Evolutionary conservation across 305 asterid genomes (phyloP), one percentile per base, ranked within the genome.

Genomic region (Fraxinus albicans): DNA sequence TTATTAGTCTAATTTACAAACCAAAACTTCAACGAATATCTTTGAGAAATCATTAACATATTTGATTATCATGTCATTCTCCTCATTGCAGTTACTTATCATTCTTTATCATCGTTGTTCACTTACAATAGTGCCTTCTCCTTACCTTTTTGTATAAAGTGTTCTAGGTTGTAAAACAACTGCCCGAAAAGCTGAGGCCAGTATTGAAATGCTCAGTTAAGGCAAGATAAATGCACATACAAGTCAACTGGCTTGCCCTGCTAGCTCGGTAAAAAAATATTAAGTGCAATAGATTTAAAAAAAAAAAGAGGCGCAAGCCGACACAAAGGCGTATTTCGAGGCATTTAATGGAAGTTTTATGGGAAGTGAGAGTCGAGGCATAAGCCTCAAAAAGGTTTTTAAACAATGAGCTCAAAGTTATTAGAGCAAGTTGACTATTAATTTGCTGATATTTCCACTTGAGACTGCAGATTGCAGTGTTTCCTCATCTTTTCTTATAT

Each of bases 401-500:
- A 73, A 33, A 73, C 47, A 47, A 21, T 31, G 33, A 77, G 70
- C 34, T 69, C 29, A 77, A 77, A 47, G 38, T 77, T 67, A 36
- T 25, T 65, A 78, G 65, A 17, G 53, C 50, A 4, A 67, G 60
- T 25, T n/a, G 21, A 58, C 76, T 23, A 19, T 19, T 79, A 10
- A 42, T 29, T 63, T 63, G 50, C 55, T 78, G 73, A 79, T 69
- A 29, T 4, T 55, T 58, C 76, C 44, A 74, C 12, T 31, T 23
- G 35, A 75, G 81, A 77, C 53, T 82, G 67, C 80, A 33, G 50
- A 58, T 72, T 44, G 53, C 83, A 38, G 31, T 34, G 15, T 70
- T 23, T 70, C 40, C 58, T 50, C 55, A n/a, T 35, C 13, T 36
- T 77, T 38, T 76, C 77, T 36, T 74, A 38, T 25, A 60, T 81